phyloP scores from a whole-genome alignment of 495 filamentous ascomycete genomes.

The Hapsidospora chrysogenum region DNA sequence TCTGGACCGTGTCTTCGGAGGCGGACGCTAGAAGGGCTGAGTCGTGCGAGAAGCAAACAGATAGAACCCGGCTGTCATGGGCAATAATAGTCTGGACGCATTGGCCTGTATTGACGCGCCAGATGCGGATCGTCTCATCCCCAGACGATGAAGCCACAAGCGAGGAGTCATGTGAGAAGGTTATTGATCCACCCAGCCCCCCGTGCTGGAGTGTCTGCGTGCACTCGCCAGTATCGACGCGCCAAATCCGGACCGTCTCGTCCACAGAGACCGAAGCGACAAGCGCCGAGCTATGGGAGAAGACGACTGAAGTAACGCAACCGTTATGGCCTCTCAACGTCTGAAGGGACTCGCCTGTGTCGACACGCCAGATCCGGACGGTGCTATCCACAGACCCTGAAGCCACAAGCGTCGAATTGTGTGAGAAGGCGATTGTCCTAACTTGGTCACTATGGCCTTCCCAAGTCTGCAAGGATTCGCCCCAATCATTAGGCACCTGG shows the following conservation, averaged over 20 bases:
- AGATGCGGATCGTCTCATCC: background rate
- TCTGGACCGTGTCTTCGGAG: background rate
- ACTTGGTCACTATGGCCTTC: slow-evolving; percentile 5
- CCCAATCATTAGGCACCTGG: background rate
- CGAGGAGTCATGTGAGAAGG: slow-evolving; percentile 1
- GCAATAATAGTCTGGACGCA: slow-evolving; percentile 3
- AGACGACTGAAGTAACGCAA: background rate
- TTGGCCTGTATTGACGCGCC: background rate
- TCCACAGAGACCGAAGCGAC: background rate
- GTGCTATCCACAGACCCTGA: background rate
- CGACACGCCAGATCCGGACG: background rate
- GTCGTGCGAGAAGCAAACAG: slow-evolving; percentile 4
- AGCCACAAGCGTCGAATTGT: background rate
- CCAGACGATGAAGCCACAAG: background rate
- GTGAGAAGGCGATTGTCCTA: slow-evolving; percentile 4
- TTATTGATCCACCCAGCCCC: slow-evolving; percentile 3
- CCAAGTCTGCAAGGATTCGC: slow-evolving; percentile 4
- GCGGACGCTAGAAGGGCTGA: background rate
- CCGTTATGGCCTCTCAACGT: background rate
- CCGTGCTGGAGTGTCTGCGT: slow-evolving; percentile 5
- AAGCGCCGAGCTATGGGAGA: background rate
- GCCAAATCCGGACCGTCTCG: background rate
- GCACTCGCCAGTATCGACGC: background rate
- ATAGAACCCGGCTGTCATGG: background rate
- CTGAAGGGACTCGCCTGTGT: background rate